Evolutionary conservation across 2,329 filamentous ascomycete species (phyloP).

Genomic region (Ascochyta fabae): DNA sequence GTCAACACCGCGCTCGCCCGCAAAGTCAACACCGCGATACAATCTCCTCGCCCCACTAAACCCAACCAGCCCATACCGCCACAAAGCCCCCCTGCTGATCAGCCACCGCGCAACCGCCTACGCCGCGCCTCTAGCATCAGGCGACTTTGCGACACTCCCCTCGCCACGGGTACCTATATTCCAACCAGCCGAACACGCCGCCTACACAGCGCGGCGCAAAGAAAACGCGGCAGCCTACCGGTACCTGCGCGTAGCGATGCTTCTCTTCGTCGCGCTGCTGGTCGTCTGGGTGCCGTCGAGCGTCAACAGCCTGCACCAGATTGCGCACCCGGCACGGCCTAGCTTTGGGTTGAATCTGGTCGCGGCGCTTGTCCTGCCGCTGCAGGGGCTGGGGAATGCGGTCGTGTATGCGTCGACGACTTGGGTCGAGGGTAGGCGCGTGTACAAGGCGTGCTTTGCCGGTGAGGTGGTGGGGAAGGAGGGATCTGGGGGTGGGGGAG

Average conservation of each 20-base stretch:
- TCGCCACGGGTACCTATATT: neutral
- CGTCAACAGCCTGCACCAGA: conserved; percentile 74
- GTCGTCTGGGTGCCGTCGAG: conserved; percentile 72
- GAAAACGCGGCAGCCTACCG: conserved; percentile 65
- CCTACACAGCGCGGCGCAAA: neutral
- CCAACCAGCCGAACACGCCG: neutral
- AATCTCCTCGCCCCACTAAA: neutral
- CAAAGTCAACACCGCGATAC: neutral
- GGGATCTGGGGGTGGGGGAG: neutral
- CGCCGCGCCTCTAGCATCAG: conserved; percentile 7
- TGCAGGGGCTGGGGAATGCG: conserved; percentile 86
- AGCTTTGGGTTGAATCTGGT: conserved; percentile 69
- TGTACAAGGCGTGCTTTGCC: conserved; percentile 17
- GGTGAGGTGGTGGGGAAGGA: conserved; percentile 4
- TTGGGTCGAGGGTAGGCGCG: conserved; percentile 36
- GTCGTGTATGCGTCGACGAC: conserved; percentile 68
- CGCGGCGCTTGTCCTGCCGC: conserved; percentile 75
- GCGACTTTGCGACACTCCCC: neutral
- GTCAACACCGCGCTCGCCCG: neutral
- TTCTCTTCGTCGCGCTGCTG: conserved; percentile 74
- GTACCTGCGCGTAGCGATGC: conserved; percentile 72
- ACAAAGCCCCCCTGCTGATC: neutral
- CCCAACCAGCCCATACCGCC: neutral
- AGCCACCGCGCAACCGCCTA: conserved; percentile 22
- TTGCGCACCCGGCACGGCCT: conserved; percentile 59